Evolutionary conservation across 2,329 filamentous ascomycete species (phyloP), one percentile per base, ranked within the genome.

Genomic region (Leptographium galeiforme): DNA sequence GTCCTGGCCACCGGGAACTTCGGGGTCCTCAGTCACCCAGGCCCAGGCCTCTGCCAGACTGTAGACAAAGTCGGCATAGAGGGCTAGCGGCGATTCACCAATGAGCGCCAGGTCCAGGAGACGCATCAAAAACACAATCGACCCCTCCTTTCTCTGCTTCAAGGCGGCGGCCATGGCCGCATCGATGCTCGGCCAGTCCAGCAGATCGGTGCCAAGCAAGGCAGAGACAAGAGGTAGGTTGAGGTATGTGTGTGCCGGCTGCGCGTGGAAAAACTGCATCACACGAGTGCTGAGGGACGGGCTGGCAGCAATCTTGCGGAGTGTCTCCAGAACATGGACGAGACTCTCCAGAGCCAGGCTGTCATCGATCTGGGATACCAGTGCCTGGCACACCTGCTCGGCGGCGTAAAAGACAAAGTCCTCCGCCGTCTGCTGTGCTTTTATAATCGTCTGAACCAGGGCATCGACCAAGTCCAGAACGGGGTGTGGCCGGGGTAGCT

Each of bases 61-160:
- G 57, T 81, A 78, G 8, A 88, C 83, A 63, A 96, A 94, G 68
- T 97, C 89, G 2, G 89, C 83, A 61, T 89, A 86, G 48, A 96
- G 72, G 1, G 85, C 86, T 41, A 85, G 78, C 0, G 89, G 87
- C 46, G 83, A 81, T 48, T 89, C 87, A 59, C 81, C 87, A 50
- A 95, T 77, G 10, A 96, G 71, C 0, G 90, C 79, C 45, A 88
- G 79, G 59, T 93, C 85, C 58, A 95, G 74, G 45, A 96, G 73
- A 45, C 83, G 82, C 51, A 84, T 81, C n/a, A 97, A 75, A 64
- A 95, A 86, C 54, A 89, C 81, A 4, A 96, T 70, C 2, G 86
- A 87, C 25, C 78, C 77, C 8, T 82, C 76, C 57, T 89, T 87
- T 55, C 82, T 81, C 53, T 84, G 76, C 53, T 80, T 73, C 19